These are phyloP conservation scores for Perkinsus olseni DNA, from an alignment of 169 alveolate species.

Conservation along the genomic window DNA sequence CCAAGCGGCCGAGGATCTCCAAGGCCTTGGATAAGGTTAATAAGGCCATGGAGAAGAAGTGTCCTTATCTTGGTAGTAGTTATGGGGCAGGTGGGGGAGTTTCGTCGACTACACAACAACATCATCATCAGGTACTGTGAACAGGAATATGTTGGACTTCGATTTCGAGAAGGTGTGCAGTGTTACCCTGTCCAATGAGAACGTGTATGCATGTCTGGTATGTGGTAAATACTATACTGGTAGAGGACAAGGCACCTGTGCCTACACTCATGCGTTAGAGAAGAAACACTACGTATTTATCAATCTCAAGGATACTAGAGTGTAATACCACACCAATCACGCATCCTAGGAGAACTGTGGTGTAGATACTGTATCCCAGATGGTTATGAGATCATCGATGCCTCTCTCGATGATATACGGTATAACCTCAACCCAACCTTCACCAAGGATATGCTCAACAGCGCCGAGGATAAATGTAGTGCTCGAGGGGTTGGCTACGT, in stretches of 20 bases:
- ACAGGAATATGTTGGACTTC: constrained; percentile 90
- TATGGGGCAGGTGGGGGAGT: background rate
- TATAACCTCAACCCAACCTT: constrained; percentile 56
- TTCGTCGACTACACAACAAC: too few species aligned
- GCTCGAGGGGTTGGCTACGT: too few species aligned
- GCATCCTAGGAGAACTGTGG: background rate
- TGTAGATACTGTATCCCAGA: constrained; percentile 89
- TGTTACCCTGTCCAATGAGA: constrained; percentile 82
- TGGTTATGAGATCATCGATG: constrained; percentile 87
- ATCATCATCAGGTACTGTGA: constrained; percentile 64
- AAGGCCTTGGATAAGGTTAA: background rate
- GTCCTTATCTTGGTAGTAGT: background rate
- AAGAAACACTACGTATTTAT: constrained; percentile 88
- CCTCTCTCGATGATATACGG: constrained; percentile 83
- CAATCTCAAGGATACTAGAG: constrained; percentile 73
- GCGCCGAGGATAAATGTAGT: constrained; percentile 1
- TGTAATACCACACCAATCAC: constrained; percentile 5
- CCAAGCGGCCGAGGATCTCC: background rate
- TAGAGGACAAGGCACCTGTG: constrained; percentile 84
- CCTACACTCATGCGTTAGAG: constrained; percentile 91
- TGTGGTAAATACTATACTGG: constrained; percentile 96
- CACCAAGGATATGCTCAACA: constrained; percentile 31
- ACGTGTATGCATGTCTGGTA: constrained; percentile 93
- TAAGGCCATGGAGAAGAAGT: background rate
- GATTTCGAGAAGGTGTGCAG: constrained; percentile 96